phyloP scores from a whole-genome alignment of 2,329 filamentous ascomycete species.

The Talaromyces amestolkiae region DNA sequence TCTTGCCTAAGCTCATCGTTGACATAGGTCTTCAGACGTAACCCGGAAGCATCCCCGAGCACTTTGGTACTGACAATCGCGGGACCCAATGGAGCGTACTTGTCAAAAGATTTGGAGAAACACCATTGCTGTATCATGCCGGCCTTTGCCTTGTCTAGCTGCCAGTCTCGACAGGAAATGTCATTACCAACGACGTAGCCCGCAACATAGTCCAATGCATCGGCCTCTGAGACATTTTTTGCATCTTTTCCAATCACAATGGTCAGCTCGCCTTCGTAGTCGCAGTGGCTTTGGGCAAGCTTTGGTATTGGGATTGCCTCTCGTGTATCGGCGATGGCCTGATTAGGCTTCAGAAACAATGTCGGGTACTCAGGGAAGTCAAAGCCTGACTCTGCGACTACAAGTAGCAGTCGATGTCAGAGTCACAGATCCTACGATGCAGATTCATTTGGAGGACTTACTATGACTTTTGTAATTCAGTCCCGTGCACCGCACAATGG shows the following conservation, averaged over 20 bases:
- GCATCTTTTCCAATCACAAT: neutral
- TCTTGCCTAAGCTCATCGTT: neutral
- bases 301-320: neutral
- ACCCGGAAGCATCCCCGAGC: neutral
- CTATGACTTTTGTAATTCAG: neutral
- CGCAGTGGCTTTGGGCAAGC: neutral
- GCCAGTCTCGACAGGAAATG: neutral
- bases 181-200: neutral
- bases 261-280: neutral
- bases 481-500: neutral
- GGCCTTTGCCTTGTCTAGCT: neutral
- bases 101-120: conserved; percentile 6
- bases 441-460: neutral
- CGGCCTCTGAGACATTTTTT: neutral
- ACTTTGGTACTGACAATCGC: neutral
- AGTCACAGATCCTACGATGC: too few relatives aligned
- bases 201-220: neutral
- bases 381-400: neutral
- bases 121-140: neutral
- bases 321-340: neutral
- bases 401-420: neutral
- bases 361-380: neutral
- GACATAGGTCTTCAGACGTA: neutral
- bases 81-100: neutral
- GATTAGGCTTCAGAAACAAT: neutral